Conservation (phyloP, 345 rosid genomes). For the Atalantia buxifolia region DNA sequence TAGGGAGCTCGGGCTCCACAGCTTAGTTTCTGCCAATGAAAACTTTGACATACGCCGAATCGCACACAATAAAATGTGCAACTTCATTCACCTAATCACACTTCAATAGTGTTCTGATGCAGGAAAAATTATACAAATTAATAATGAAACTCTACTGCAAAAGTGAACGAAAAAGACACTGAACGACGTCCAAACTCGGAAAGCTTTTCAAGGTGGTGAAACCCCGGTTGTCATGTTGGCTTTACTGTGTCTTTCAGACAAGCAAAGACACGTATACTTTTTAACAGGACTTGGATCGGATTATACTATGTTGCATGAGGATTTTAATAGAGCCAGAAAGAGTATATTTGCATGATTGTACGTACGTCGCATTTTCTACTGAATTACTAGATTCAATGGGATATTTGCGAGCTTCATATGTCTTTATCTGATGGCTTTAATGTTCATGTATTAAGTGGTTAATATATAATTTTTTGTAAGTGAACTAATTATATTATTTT, state of each 20-base stretch:
- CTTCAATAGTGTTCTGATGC: too few relatives aligned
- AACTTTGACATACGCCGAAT: too few relatives aligned
- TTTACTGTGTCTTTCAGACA: neutral
- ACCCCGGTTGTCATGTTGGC: slow-evolving; percentile 6
- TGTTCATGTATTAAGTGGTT: too few relatives aligned
- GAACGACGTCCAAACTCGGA: slow-evolving; percentile 2
- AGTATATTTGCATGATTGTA: slow-evolving; percentile 10
- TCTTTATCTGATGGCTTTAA: neutral
- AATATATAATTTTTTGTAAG: too few relatives aligned
- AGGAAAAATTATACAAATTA: neutral
- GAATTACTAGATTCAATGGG: neutral
- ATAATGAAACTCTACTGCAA: neutral
- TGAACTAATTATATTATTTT: too few relatives aligned
- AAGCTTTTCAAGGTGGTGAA: neutral
- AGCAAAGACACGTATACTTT: neutral
- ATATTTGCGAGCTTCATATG: neutral
- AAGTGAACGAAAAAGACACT: slow-evolving; percentile 9
- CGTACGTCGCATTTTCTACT: slow-evolving; percentile 5
- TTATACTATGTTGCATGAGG: slow-evolving; percentile 1
- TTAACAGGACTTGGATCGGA: neutral
- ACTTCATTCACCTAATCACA: too few relatives aligned
- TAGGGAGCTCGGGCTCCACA: too few relatives aligned
- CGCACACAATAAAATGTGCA: too few relatives aligned
- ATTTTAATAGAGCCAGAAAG: neutral
- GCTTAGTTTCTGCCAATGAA: too few relatives aligned